A percentile compares a stretch with the other conserved stretches of the same genome.
Conservation (phyloP, 805 yeast species). For the Ogataea haglerorum region DNA sequence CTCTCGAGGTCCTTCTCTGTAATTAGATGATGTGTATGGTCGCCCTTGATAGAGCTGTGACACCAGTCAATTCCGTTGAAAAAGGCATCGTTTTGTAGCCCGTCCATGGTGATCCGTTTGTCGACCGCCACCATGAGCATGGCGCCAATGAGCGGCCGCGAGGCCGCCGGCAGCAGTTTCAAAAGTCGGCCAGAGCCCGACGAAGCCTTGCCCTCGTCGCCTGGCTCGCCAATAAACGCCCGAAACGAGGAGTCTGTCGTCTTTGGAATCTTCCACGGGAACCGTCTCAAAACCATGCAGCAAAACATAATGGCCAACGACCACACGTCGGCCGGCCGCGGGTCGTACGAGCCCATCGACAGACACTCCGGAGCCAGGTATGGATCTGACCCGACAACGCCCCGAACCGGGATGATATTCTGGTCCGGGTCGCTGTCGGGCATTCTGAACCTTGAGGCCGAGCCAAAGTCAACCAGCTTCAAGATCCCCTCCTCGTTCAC, state of each 20-base stretch:
- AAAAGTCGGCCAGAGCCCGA: slow-evolving; percentile 64
- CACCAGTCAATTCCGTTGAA: slow-evolving; percentile 56
- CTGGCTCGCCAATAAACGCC: slow-evolving; percentile 45
- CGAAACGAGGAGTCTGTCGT: slow-evolving; percentile 69
- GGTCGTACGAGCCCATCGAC: slow-evolving; percentile 57
- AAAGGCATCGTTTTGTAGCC: slow-evolving; percentile 58
- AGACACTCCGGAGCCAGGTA: slow-evolving; percentile 92
- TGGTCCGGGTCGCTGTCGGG: slow-evolving; percentile 34
- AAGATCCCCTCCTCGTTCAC: slow-evolving; percentile 70
- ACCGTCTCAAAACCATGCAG: slow-evolving; percentile 81
- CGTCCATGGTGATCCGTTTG: slow-evolving; percentile 56
- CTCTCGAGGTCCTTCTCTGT: slow-evolving; percentile 59
- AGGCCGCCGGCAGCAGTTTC: slow-evolving; percentile 63
- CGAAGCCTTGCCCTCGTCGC: slow-evolving; percentile 25
- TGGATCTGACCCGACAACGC: slow-evolving; percentile 95
- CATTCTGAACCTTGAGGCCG: slow-evolving; percentile 67
- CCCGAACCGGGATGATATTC: slow-evolving; percentile 60
- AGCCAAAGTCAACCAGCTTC: slow-evolving; percentile 90
- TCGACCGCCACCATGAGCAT: slow-evolving; percentile 65
- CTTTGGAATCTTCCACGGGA: slow-evolving; percentile 96
- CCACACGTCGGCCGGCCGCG: slow-evolving; percentile 90
- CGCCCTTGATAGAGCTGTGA: slow-evolving; percentile 31
- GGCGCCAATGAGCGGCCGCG: slow-evolving; percentile 55
- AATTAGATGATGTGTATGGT: slow-evolving; percentile 64
- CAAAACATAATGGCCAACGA: slow-evolving; percentile 88